phyloP scores from a whole-genome alignment of 257 asterid genomes.

The Gynochthodes officinalis region DNA sequence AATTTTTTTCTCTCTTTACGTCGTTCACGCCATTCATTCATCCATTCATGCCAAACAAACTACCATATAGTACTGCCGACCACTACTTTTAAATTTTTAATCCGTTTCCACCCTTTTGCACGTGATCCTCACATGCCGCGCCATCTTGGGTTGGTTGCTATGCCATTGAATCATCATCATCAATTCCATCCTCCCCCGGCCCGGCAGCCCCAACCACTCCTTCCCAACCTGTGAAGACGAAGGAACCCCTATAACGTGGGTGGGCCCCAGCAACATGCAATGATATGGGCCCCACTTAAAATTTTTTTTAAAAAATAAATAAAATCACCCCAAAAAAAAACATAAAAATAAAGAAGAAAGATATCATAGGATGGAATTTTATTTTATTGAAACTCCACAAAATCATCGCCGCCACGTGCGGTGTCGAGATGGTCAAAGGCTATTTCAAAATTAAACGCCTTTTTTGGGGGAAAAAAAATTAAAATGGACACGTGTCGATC shows the following conservation, averaged over 20 bases:
- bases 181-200: not conserved
- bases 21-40: no score
- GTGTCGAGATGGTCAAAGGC: conserved; percentile 24
- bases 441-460: not conserved
- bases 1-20: no score
- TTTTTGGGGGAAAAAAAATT: no score
- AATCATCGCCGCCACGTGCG: conserved; percentile 47
- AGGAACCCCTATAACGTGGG: conserved; percentile 18
- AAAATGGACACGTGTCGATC: conserved; percentile 16
- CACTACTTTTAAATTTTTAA: not conserved
- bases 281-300: not conserved
- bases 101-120: not conserved
- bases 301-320: not conserved
- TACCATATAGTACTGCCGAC: no score
- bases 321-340: not conserved
- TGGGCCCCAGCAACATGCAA: conserved; percentile 22
- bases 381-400: conserved; percentile 13
- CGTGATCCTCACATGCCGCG: conserved; percentile 31
- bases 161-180: not conserved
- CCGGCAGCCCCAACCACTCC: not conserved
- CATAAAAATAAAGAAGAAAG: not conserved
- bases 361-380: no score
- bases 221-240: conserved; percentile 5
- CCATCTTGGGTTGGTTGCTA: conserved; percentile 16
- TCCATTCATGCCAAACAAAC: no score